These are phyloP conservation scores for Drechslera avenae DNA, from an alignment of 2,329 filamentous ascomycete genomes.

Conservation along the genomic window DNA sequence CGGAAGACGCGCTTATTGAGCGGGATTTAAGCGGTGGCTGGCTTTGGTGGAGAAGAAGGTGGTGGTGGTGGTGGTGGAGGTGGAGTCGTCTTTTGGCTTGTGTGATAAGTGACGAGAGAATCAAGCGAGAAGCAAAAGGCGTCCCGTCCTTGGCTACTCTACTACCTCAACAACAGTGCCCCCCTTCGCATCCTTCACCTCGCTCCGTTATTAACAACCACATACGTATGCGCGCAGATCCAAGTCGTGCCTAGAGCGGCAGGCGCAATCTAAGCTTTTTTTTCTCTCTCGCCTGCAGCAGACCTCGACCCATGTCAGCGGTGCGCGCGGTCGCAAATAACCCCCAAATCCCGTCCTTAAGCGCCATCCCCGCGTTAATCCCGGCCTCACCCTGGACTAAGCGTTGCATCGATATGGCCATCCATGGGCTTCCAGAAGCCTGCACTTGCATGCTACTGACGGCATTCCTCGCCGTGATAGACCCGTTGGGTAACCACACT, in stretches of 20 bases:
- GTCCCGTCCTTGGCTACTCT: too few relatives aligned
- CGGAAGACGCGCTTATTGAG: conserved; percentile 1
- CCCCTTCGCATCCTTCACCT: too few relatives aligned
- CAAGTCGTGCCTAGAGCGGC: conserved; percentile 13
- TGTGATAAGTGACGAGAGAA: too few relatives aligned
- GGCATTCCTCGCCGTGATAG: not conserved
- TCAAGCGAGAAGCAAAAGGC: too few relatives aligned
- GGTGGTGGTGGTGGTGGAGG: not conserved
- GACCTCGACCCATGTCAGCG: not conserved
- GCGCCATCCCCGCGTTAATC: conserved; percentile 12
- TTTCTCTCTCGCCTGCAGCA: conserved; percentile 1
- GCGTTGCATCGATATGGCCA: not conserved
- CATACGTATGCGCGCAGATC: not conserved
- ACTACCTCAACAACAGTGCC: too few relatives aligned
- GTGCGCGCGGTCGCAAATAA: not conserved
- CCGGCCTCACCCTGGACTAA: conserved; percentile 1
- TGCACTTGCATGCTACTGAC: not conserved
- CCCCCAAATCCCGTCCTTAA: not conserved
- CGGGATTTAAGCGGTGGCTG: conserved; percentile 1
- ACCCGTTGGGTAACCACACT: conserved; percentile 1
- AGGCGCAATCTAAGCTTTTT: conserved; percentile 12
- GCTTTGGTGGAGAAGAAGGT: not conserved
- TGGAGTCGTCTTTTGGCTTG: not conserved
- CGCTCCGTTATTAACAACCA: not conserved
- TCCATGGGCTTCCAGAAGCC: conserved; percentile 9